Evolutionary conservation across 2,329 filamentous ascomycete species (phyloP), one percentile per base, ranked within the genome.

Genomic region (Passalora sequoiae): DNA sequence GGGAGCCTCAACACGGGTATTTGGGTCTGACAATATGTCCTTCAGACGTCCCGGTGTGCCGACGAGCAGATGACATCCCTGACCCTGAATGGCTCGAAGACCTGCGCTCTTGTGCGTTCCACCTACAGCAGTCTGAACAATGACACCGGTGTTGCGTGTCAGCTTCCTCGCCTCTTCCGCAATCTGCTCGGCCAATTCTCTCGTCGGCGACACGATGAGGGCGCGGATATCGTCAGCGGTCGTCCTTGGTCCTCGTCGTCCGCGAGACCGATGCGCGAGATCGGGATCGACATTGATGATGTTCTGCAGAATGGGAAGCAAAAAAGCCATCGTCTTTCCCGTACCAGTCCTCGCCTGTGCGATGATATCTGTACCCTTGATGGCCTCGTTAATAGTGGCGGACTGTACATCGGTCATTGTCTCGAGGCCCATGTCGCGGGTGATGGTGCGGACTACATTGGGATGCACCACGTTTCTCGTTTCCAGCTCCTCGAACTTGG

Each of bases 291-390:
- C 68, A 15, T 68, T 65, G 48, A 94, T 71, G 60, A 95, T 85
- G 47, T 81, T 82, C 64, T 96, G 87, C 40, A 97, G 70, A 6
- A 89, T 73, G 38, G 92, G 92, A 5, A 97, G 69, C 17, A 98
- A 75, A 72, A 97, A 98, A 25, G 87, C 92, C 44, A 97, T 71
- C 0, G 92, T 98, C 71, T 98, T 98, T 63, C 92, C 92, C 3
- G 92, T 97, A 63, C 92, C 92, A 6, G 92, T 98, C 69, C 87
- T 95, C 47, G 92, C 92, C 71, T 97, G 92, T 35, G 91, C 92
- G 54, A 97, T 67, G 42, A 95, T 75, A 66, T 96, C 91, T 47
- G 74, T 78, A 16, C 92, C 89, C 54, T 81, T 79, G 30, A 97
- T 71, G 3, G 86, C 86, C 43, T 86, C 77, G 47, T 80, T 80